phyloP scores from a whole-genome alignment of 1,139 yeast genomes.

The Lodderomyces pseudojiufengensis region DNA sequence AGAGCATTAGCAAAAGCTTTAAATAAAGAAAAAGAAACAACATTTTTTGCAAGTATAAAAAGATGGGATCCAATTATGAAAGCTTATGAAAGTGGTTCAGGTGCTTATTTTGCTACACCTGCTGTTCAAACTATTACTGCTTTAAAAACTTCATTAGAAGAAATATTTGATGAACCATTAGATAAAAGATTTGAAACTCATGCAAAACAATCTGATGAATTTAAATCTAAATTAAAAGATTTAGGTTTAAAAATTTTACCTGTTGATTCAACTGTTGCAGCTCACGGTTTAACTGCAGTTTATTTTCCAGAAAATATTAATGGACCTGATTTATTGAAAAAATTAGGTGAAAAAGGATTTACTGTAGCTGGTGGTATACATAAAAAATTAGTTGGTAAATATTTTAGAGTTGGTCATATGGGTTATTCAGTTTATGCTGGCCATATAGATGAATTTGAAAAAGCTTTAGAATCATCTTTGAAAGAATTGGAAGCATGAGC shows the following conservation, averaged over 20 bases:
- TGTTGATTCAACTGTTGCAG: slow-evolving; percentile 56
- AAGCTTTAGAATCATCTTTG: slow-evolving; percentile 36
- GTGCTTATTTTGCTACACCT: slow-evolving; percentile 92
- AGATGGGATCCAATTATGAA: slow-evolving; percentile 89
- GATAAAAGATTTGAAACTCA: slow-evolving; percentile 65
- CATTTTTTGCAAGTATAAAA: slow-evolving; percentile 72
- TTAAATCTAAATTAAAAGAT: slow-evolving; percentile 55
- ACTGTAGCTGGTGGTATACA: slow-evolving; percentile 91
- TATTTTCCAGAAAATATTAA: slow-evolving; percentile 76
- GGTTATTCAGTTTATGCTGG: slow-evolving; percentile 54
- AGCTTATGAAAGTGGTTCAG: slow-evolving; percentile 78
- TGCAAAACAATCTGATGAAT: slow-evolving; percentile 54
- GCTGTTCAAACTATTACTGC: slow-evolving; percentile 86
- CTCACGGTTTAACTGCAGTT: slow-evolving; percentile 85
- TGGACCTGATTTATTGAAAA: slow-evolving; percentile 57
- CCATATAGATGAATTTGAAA: slow-evolving; percentile 35
- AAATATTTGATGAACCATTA: slow-evolving; percentile 59
- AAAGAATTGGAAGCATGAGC: slow-evolving; percentile 22
- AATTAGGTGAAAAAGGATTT: slow-evolving; percentile 63
- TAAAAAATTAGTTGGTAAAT: slow-evolving; percentile 72
- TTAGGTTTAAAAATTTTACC: slow-evolving; percentile 73
- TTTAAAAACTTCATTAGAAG: slow-evolving; percentile 70
- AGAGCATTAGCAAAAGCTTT: slow-evolving; percentile 69
- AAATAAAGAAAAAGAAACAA: slow-evolving; percentile 48
- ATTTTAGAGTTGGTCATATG: slow-evolving; percentile 96